Percentiles rank a stretch among this genome's conserved stretches.
These are phyloP conservation scores for Carex pumila DNA, from an alignment of 176 grass and related monocot genomes.

Conservation along the genomic window DNA sequence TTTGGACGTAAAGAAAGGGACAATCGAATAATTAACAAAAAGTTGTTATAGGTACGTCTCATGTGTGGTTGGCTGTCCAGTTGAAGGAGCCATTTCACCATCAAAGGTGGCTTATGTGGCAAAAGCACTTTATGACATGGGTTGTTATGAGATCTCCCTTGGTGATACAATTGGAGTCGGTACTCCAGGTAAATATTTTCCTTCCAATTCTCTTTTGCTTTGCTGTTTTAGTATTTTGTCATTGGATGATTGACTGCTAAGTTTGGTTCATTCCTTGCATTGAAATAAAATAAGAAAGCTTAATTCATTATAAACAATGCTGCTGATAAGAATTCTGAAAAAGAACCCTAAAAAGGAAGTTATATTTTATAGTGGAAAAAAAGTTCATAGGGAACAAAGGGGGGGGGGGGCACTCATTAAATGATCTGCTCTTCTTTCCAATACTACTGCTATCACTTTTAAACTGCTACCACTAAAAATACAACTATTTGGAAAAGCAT, in stretches of 20 bases:
- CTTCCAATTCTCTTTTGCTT: not conserved
- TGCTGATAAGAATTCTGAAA: not conserved
- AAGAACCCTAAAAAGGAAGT: not conserved
- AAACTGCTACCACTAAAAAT: not conserved
- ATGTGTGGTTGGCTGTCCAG: constrained; percentile 43
- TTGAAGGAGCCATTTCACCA: constrained; percentile 63
- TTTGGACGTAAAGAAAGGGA: not conserved
- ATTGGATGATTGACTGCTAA: not conserved
- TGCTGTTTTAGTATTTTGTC: not conserved
- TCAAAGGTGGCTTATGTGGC: constrained; percentile 73
- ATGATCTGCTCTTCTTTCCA: not conserved
- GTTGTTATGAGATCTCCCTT: constrained; percentile 93
- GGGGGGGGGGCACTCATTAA: not conserved
- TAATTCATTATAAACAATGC: not conserved
- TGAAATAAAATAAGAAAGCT: not conserved
- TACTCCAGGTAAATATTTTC: constrained; percentile 58
- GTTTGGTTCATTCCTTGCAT: not conserved
- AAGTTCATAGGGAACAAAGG: not conserved
- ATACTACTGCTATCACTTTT: not conserved
- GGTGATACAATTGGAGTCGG: constrained; percentile 92
- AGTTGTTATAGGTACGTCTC: constrained; percentile 35
- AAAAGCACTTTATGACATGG: constrained; percentile 78
- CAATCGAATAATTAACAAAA: not conserved
- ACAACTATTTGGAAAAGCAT: not conserved
- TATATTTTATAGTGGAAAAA: not conserved